phyloP scores from a whole-genome alignment of 2,329 filamentous ascomycete genomes.

The Colletotrichum falcatum region DNA sequence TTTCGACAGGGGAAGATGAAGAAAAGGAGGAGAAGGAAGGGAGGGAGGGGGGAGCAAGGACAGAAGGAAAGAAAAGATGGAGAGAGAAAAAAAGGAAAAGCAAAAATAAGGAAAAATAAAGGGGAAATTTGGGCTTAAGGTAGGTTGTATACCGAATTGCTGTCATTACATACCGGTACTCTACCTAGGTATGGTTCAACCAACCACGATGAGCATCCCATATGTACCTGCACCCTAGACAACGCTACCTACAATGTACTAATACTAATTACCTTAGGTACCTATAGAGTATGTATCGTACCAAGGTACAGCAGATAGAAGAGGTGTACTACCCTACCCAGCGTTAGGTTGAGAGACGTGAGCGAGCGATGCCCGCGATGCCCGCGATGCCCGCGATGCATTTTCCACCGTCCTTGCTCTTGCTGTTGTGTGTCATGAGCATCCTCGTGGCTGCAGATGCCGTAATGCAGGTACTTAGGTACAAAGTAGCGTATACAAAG shows the following conservation, averaged over 20 bases:
- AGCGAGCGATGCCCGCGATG: not conserved
- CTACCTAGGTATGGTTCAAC: not conserved
- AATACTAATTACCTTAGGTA: too few species aligned
- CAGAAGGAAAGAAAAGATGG: too few species aligned
- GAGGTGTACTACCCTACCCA: not conserved
- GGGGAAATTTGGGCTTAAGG: conserved; percentile 32
- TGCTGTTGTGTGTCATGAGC: conserved; percentile 8
- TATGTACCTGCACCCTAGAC: conserved; percentile 12
- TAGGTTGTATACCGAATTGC: conserved; percentile 20
- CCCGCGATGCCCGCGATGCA: not conserved
- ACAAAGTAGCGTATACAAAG: too few species aligned
- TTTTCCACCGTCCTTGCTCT: not conserved
- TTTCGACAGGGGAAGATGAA: conserved; percentile 15
- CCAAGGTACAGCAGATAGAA: not conserved
- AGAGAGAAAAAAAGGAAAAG: not conserved
- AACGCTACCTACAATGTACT: not conserved
- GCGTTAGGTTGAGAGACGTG: not conserved
- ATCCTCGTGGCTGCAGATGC: conserved; percentile 8
- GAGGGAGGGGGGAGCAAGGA: too few species aligned
- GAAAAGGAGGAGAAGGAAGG: not conserved
- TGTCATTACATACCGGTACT: conserved; percentile 3
- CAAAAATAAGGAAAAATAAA: not conserved
- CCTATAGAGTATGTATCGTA: not conserved
- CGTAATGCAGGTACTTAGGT: not conserved
- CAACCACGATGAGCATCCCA: not conserved